phyloP scores from a whole-genome alignment of 208 protist genomes.

The Eutreptiella sp. region DNA sequence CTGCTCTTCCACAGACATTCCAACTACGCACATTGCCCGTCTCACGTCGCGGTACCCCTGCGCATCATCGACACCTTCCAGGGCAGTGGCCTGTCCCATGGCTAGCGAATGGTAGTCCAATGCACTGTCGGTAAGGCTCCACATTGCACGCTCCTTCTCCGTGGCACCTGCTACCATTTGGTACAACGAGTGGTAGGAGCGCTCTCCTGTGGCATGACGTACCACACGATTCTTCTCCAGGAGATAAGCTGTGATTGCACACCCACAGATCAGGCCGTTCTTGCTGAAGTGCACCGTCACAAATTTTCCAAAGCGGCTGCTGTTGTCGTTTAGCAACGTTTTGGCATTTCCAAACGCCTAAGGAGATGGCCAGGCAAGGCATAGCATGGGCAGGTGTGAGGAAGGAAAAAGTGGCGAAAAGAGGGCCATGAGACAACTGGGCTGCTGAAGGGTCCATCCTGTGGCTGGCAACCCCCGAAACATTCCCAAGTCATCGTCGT shows the following conservation, averaged over 20 bases:
- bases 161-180: conserved; percentile 26
- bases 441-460: no score
- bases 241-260: conserved; percentile 32
- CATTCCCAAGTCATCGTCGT: no score
- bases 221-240: conserved; percentile 40
- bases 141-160: conserved; percentile 32
- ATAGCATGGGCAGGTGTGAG: no score
- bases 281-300: conserved; percentile 31
- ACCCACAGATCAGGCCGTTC: conserved; percentile 15
- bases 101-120: conserved; percentile 43
- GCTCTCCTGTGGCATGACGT: conserved; percentile 39
- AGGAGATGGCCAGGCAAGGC: no score
- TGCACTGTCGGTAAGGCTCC: neutral
- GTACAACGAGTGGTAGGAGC: conserved; percentile 72
- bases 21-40: conserved; percentile 40
- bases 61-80: conserved; percentile 50
- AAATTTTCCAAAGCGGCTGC: conserved; percentile 40
- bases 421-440: no score
- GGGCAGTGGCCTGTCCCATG: conserved; percentile 31
- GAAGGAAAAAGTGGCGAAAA: no score
- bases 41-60: conserved; percentile 37
- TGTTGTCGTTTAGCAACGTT: conserved; percentile 50
- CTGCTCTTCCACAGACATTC: conserved; percentile 24
- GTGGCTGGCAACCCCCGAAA: no score
- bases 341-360: conserved; percentile 58